phyloP scores from a whole-genome alignment of 305 asterid species.

The Solanum aculeatissimum region DNA sequence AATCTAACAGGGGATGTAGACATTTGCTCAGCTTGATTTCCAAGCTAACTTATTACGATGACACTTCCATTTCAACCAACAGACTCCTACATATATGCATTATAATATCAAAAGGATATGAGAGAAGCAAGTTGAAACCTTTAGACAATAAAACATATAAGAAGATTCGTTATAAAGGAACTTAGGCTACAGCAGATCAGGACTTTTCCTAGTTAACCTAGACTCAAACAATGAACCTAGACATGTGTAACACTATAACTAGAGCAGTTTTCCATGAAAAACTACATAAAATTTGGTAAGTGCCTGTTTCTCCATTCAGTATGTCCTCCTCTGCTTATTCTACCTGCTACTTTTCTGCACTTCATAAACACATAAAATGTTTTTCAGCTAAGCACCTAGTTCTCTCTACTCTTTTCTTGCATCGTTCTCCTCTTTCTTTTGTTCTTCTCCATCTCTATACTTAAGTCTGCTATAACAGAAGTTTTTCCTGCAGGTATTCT shows the following conservation, averaged over 20 bases:
- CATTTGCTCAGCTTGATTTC: neutral
- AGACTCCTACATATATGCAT: neutral
- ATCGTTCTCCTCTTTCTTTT: neutral
- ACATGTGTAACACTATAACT: neutral
- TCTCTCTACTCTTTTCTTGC: neutral
- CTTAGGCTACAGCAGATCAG: neutral
- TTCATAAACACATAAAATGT: neutral
- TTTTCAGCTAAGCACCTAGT: neutral
- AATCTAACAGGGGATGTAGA: neutral
- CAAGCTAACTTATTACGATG: neutral
- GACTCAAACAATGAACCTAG: neutral
- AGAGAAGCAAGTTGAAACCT: neutral
- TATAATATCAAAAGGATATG: neutral
- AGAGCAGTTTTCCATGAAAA: neutral
- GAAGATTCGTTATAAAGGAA: neutral
- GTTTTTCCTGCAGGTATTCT: neutral
- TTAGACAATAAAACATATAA: neutral
- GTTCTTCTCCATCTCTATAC: neutral
- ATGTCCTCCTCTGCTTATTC: neutral
- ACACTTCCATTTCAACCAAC: neutral
- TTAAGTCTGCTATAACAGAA: neutral
- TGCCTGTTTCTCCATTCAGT: neutral
- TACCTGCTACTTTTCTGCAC: neutral
- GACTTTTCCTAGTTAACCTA: neutral
- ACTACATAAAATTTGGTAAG: neutral